Evolutionary conservation across 345 rosid species (phyloP), one percentile per base, ranked within the genome.

Genomic region (Citrus inodora): DNA sequence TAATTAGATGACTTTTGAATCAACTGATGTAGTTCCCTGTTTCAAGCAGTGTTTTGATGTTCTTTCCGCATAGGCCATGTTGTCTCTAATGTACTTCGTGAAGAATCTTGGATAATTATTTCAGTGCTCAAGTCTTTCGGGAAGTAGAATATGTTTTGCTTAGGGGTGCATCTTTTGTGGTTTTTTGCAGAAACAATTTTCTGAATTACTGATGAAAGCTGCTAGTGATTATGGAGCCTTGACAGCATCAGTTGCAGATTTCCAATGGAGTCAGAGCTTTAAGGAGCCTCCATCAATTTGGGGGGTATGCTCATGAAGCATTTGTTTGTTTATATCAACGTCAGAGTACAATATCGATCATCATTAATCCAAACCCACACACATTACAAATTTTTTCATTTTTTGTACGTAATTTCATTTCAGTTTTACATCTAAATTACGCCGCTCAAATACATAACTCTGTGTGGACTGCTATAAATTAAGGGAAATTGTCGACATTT

Each of bases 191-290:
- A 97, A 97, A 87, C 98, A 97, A 92, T 97, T 97, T 76, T 97
- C 98, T 0, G 99, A 94, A 76, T 84, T 97, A 80, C 88, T 97
- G 79, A 94, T 91, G 98, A 94, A 92, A 80, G 99, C 99, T 22
- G 99, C 99, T 10, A 85, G 99, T 81, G 99, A 97, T 82, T 97
- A 97, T 81, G 98, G 98, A 63, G 90, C 94, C 67, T 86, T 97
- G 89, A 93, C 99, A 75, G 93, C 98, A 46, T 93, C 98, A 14
- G 95, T 87, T 61, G 77, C 93, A 27, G 99, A 97, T 86, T 94
- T 97, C 79, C 97, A 93, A 13, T 97, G 99, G 99, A 97, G 92
- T 85, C 98, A 92, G 80, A 97, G 92, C 89, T 97, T 97, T 80
- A 97, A 90, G 88, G 99, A 97, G 80, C 87, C 98, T 85, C 99